Evolutionary conservation across 257 asterid genomes (phyloP), one percentile per base, ranked within the genome.

Genomic region (Ligustrum vulgare): DNA sequence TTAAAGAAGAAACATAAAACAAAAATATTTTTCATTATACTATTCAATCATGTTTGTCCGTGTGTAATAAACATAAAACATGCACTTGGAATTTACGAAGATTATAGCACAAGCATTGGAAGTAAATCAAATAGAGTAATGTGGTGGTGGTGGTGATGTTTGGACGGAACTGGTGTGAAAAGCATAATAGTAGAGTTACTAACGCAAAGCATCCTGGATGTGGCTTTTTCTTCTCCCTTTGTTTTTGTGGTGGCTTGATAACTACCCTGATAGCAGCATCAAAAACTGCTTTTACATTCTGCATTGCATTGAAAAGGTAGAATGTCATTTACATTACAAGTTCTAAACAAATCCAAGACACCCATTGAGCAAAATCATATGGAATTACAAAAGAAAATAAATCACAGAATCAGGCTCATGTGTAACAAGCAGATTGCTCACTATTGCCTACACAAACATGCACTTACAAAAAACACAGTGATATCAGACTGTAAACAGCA

Each of bases 251-350:
- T 69, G 98, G 98, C 88, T 93, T 89, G 88, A 91, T 88, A 36
- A 93, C 98, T 65, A 93, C 97, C 82, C 72, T 88, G 84, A 93
- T 91, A 51, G 98, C 93, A 76, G 97, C 97, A 83, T 93, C 98
- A 69, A 93, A 93, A 56, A 93, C 97, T 68, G 91, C 95, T 87
- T 93, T 93, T 73, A 93, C 97, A 75, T 91, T 93, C 94, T 90
- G 90, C 72, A 70, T 80, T 43, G 75, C 76, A 79, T 74, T 51
- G 65, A 68, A 62, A 62, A 73, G 37, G 67, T 35, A 65, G 47
- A 80, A n/a, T 9, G 71, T 72, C 71, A 83, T 54, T 74, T 12
- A 45, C 67, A 13, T 54, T 25, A 2, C 20, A 12, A 25, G 51
- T 73, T 36, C 62, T n/a, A 35, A 15, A 9, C 8, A 56, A 28